phyloP scores from a whole-genome alignment of 108 stramenopile species.

The Seminavis robusta region DNA sequence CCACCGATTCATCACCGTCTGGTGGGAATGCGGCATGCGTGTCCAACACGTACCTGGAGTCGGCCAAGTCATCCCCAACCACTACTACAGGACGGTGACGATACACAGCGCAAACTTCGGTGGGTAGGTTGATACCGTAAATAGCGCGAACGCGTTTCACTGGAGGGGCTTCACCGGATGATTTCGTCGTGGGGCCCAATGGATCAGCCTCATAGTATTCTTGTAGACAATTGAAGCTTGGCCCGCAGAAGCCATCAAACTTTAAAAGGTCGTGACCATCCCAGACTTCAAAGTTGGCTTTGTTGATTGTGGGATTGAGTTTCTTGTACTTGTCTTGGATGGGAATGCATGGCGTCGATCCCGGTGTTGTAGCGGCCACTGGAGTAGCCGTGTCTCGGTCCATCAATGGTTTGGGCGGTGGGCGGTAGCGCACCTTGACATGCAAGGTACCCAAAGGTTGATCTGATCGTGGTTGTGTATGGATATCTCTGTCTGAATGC shows the following conservation, averaged over 20 bases:
- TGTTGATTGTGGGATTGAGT: not conserved
- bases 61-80: slow-evolving; percentile 7
- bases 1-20: too few species aligned
- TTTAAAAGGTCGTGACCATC: not conserved
- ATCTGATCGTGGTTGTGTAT: not conserved
- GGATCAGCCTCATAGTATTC: slow-evolving; percentile 20
- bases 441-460: not conserved
- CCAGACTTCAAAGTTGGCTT: slow-evolving; percentile 2
- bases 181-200: slow-evolving; percentile 7
- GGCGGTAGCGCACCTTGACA: not conserved
- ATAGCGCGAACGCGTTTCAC: slow-evolving; percentile 48
- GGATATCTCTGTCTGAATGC: not conserved
- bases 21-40: slow-evolving; percentile 18
- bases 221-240: not conserved
- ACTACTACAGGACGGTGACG: too few species aligned
- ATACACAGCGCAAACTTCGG: slow-evolving; percentile 48
- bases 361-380: slow-evolving; percentile 2
- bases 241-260: not conserved
- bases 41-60: slow-evolving; percentile 25
- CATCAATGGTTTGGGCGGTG: not conserved
- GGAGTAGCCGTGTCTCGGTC: not conserved
- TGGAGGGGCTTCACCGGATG: slow-evolving; percentile 37
- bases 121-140: slow-evolving; percentile 56
- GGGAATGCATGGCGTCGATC: not conserved
- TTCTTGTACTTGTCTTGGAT: not conserved